phyloP scores from a whole-genome alignment of 305 asterid genomes.

The Withania somnifera region DNA sequence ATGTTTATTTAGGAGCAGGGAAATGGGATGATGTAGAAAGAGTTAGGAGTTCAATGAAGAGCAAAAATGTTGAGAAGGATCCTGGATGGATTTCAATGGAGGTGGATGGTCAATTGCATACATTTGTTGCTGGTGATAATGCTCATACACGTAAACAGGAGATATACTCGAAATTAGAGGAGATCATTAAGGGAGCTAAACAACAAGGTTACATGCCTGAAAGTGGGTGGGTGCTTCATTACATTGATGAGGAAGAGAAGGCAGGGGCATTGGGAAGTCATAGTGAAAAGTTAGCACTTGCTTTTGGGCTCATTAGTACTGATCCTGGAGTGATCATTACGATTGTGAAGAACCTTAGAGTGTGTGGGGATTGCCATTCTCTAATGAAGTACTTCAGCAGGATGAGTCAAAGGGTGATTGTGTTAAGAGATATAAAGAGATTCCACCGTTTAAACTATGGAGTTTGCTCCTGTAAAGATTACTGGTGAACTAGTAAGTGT shows the following conservation, averaged over 20 bases:
- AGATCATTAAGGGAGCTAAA: constrained; percentile 17
- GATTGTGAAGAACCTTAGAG: constrained; percentile 31
- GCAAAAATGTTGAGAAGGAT: constrained; percentile 23
- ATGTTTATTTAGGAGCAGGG: constrained; percentile 24
- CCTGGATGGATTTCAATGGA: constrained; percentile 41
- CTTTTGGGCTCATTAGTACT: constrained; percentile 26
- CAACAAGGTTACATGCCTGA: constrained; percentile 25
- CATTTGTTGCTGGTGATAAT: constrained; percentile 30
- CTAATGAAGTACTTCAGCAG: constrained; percentile 24
- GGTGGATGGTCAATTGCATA: constrained; percentile 23
- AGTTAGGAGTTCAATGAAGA: constrained; percentile 29
- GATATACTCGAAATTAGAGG: constrained; percentile 24
- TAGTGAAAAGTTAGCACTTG: constrained; percentile 33
- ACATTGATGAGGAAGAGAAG: constrained; percentile 39
- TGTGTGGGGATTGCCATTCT: constrained; percentile 32
- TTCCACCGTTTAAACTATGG: constrained; percentile 31
- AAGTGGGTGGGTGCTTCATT: constrained; percentile 31
- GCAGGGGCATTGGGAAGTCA: constrained; percentile 31
- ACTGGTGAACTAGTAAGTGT: constrained; percentile 18
- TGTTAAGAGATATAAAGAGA: constrained; percentile 28
- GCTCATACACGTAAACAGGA: constrained; percentile 16
- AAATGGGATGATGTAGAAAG: constrained; percentile 38
- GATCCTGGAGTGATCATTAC: constrained; percentile 12
- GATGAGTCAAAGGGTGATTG: constrained; percentile 22
- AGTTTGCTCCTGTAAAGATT: constrained; percentile 27